A percentile compares a stretch with the other conserved stretches of the same genome.
These are phyloP conservation scores for Saccharum spontaneum DNA, from an alignment of 176 grass and related monocot genomes.

Conservation along the genomic window DNA sequence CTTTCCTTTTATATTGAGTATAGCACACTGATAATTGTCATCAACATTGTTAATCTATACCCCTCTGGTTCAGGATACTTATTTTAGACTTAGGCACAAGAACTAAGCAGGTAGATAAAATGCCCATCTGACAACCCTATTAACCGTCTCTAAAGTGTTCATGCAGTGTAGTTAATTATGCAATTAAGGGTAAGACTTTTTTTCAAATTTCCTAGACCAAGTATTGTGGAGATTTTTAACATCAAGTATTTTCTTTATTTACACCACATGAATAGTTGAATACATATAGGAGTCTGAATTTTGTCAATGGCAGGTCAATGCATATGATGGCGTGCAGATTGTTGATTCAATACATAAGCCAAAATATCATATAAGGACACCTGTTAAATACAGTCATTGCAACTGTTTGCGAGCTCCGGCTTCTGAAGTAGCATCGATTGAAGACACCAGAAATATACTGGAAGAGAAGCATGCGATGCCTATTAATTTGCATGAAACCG, in stretches of 20 bases:
- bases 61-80: not conserved
- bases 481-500: slow-evolving; percentile 40
- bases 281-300: not conserved
- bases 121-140: not conserved
- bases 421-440: slow-evolving; percentile 35
- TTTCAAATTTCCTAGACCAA: not conserved
- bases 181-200: not conserved
- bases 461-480: slow-evolving; percentile 30
- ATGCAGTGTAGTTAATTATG: not conserved
- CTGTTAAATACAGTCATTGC: slow-evolving; percentile 26
- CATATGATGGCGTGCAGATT: slow-evolving; percentile 63
- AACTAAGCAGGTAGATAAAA: not conserved
- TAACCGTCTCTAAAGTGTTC: not conserved
- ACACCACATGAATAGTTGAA: not conserved
- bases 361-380: slow-evolving; percentile 74
- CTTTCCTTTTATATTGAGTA: not conserved
- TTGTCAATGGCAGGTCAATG: slow-evolving; percentile 58
- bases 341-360: slow-evolving; percentile 69
- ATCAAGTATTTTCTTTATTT: not conserved
- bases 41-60: not conserved
- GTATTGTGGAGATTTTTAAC: not conserved
- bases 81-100: not conserved
- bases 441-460: slow-evolving; percentile 29
- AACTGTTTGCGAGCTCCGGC: slow-evolving; percentile 27
- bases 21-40: not conserved